These are phyloP conservation scores for Mucor circinelloides DNA, from an alignment of 371 early-diverging fungal species.

Conservation along the genomic window DNA sequence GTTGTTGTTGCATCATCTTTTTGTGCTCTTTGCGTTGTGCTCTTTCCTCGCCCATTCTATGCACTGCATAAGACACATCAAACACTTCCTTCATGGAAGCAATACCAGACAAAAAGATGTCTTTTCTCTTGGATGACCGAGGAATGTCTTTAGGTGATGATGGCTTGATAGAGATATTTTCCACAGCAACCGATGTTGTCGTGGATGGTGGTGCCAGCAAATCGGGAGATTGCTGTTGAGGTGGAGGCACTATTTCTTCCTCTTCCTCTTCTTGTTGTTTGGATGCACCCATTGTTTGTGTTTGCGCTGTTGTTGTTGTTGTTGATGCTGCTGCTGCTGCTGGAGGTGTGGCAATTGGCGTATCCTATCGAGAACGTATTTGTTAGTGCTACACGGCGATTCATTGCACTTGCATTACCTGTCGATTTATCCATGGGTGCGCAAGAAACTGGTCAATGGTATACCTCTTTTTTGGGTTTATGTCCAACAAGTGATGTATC, in stretches of 20 bases:
- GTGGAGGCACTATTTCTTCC: background rate
- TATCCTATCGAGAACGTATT: background rate
- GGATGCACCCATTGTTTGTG: background rate
- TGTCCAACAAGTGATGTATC: conserved; percentile 78
- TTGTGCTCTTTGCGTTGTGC: conserved; percentile 21
- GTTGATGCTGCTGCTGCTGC: background rate
- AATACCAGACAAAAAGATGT: conserved; percentile 47
- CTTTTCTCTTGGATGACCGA: conserved; percentile 17
- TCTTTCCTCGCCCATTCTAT: conserved; percentile 63
- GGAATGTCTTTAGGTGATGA: conserved; percentile 14
- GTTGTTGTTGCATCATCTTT: conserved; percentile 3
- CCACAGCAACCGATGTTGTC: conserved; percentile 27
- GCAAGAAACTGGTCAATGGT: conserved; percentile 76
- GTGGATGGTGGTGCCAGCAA: conserved; percentile 24
- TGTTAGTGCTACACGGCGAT: background rate
- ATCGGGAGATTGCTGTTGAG: conserved; percentile 22
- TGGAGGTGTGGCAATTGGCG: background rate
- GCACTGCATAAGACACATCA: conserved; percentile 63
- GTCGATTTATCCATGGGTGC: conserved; percentile 33
- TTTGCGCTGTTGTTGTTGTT: background rate
- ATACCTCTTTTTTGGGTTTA: conserved; percentile 82
- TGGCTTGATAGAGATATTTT: conserved; percentile 24
- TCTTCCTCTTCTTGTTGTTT: background rate
- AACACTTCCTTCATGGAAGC: conserved; percentile 61
- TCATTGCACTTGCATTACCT: background rate